Percentiles rank a stretch among this genome's conserved stretches.
Evolutionary conservation across 257 asterid genomes (phyloP).

Genomic region (Cruciata laevipes): DNA sequence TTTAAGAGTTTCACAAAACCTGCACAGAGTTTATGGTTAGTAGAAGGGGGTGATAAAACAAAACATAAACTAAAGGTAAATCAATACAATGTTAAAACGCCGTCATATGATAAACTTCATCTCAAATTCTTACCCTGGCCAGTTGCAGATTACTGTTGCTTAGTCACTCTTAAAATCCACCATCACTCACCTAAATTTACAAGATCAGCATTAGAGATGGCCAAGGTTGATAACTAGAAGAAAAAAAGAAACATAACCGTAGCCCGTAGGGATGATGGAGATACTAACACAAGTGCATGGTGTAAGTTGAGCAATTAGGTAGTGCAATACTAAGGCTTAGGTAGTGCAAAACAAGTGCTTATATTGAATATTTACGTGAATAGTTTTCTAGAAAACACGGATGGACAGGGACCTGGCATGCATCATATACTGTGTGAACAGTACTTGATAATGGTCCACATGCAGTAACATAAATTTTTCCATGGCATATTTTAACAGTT

Average conservation of each 20-base stretch:
- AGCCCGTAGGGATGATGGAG: not conserved
- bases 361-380: too few relatives aligned
- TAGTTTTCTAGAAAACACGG: too few relatives aligned
- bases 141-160: not conserved
- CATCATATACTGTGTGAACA: too few relatives aligned
- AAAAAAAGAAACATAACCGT: not conserved
- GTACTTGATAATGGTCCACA: too few relatives aligned
- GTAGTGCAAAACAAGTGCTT: not conserved
- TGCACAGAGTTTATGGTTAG: not conserved
- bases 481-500: too few relatives aligned
- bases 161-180: not conserved
- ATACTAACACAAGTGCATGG: not conserved
- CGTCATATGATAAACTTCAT: too few relatives aligned
- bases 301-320: not conserved
- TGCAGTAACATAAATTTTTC: too few relatives aligned
- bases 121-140: conserved; percentile 2
- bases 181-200: not conserved
- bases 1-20: not conserved
- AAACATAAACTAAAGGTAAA: not conserved
- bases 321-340: not conserved
- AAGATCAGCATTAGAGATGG: not conserved
- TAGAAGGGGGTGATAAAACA: too few relatives aligned
- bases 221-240: not conserved
- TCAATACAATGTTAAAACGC: too few relatives aligned
- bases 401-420: too few relatives aligned